A percentile compares a stretch with the other conserved stretches of the same genome.
Conservation (phyloP, 208 protist genomes). For the Crithidia fasciculata region DNA sequence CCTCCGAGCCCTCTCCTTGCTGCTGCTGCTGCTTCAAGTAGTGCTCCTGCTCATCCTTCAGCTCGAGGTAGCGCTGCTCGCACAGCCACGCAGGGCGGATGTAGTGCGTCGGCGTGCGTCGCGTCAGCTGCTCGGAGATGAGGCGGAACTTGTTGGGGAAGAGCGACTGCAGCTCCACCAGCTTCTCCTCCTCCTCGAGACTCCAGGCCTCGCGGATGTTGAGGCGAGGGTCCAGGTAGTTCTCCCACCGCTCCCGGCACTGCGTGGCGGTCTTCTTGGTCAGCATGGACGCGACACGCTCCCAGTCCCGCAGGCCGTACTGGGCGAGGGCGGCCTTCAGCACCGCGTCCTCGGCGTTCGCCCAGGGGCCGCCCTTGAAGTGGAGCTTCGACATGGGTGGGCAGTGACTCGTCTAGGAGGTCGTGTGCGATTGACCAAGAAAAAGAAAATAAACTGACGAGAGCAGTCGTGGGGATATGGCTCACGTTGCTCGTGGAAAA, state of each 20-base stretch:
- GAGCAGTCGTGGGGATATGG: not conserved
- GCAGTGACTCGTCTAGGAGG: too few species aligned
- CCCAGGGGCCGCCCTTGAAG: slow-evolving; percentile 99
- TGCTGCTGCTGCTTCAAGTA: slow-evolving; percentile 54
- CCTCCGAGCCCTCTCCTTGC: slow-evolving; percentile 11
- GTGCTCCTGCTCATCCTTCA: slow-evolving; percentile 93
- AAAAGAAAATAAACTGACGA: too few species aligned
- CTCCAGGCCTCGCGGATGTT: slow-evolving; percentile 99
- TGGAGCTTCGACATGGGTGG: slow-evolving; percentile 86
- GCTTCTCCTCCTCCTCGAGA: slow-evolving; percentile 98
- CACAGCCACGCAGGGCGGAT: slow-evolving; percentile 98
- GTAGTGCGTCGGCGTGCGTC: slow-evolving; percentile 69
- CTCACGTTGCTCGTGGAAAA: slow-evolving; percentile 3
- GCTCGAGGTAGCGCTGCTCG: slow-evolving; percentile 98
- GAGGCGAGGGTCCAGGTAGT: slow-evolving; percentile 99
- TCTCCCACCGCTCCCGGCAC: slow-evolving; percentile 99
- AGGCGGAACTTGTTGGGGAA: slow-evolving; percentile 99
- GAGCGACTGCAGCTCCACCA: slow-evolving; percentile 98
- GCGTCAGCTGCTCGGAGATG: slow-evolving; percentile 93
- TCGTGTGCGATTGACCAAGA: too few species aligned
- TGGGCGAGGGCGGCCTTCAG: slow-evolving; percentile 99
- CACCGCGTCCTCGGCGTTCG: slow-evolving; percentile 99
- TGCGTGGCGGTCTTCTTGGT: slow-evolving; percentile 98
- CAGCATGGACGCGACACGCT: slow-evolving; percentile 98
- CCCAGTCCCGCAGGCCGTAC: slow-evolving; percentile 99